Evolutionary conservation across 1,284 basidiomycete genomes (phyloP), one percentile per base, ranked within the genome.

Genomic region (Anthracocystis panici-leucophaei): DNA sequence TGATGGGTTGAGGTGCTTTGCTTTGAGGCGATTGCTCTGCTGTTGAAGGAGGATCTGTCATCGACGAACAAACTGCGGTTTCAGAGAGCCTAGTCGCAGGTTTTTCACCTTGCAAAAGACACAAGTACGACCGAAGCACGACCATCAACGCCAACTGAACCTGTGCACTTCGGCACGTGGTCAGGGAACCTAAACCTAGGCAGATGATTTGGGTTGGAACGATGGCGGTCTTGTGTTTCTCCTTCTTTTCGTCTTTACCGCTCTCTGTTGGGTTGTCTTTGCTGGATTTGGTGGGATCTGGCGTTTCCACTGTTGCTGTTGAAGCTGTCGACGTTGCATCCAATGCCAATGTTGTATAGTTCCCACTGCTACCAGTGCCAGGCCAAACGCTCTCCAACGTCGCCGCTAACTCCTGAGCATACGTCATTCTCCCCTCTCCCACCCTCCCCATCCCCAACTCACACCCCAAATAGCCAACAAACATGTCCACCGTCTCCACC

Each of bases 71-170:
- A n/a, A n/a, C n/a, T n/a, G n/a, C n/a, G n/a, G n/a, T n/a, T n/a
- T n/a, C n/a, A n/a, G n/a, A n/a, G n/a, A n/a, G n/a, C n/a, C n/a
- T n/a, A n/a, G n/a, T n/a, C n/a, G n/a, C n/a, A n/a, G n/a, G n/a
- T n/a, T n/a, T n/a, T n/a, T n/a, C n/a, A n/a, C n/a, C n/a, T n/a
- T n/a, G n/a, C n/a, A n/a, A n/a, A n/a, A n/a, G 35, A 2, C 21
- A 42, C 10, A 68, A 18, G 20, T 41, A 64, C 0, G 5, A 18
- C 0, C 61, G 68, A 8, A 76, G 2, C 2, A 57, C 54, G 18
- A 76, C 9, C n/a, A 76, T 25, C 7, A 76, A 35, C 4, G 68
- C 74, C 0, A 76, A 48, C 35, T 76, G 74, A 7, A 76, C 56
- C 41, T 76, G 74, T 4, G 74, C 68, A 14, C 55, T 50, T 2